Conservation (phyloP, 1,284 basidiomycete genomes). For the Phellopilus nigrolimitatus region DNA sequence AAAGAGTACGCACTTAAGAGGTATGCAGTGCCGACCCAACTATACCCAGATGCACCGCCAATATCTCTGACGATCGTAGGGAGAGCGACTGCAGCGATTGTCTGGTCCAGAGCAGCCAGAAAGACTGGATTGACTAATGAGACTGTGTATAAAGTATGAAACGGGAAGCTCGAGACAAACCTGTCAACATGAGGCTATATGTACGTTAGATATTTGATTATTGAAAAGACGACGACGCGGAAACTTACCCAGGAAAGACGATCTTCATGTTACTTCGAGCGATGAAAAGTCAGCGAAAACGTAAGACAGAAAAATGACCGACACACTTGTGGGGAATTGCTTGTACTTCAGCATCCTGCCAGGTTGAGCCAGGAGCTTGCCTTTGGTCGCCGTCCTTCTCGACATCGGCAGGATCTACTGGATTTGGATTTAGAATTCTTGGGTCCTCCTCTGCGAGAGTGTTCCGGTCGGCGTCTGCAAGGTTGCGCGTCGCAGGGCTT, state of each 20-base stretch:
- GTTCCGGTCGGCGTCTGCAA: constrained; percentile 7
- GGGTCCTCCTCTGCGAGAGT: constrained; percentile 15
- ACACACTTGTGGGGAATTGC: constrained; percentile 20
- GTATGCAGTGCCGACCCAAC: constrained; percentile 30
- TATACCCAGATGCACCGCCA: constrained; percentile 29
- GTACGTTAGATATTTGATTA: background rate
- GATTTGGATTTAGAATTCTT: constrained; percentile 1
- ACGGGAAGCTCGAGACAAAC: background rate
- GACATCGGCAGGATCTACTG: constrained; percentile 4
- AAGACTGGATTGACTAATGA: constrained; percentile 23
- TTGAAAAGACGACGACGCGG: background rate
- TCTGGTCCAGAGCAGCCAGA: constrained; percentile 34
- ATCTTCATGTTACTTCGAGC: constrained; percentile 19
- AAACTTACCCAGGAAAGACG: constrained; percentile 20
- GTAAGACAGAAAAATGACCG: background rate
- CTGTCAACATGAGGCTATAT: constrained; percentile 20
- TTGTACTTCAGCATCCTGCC: constrained; percentile 16
- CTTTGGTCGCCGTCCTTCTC: constrained; percentile 11
- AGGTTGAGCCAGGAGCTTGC: constrained; percentile 10
- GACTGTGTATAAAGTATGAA: background rate
- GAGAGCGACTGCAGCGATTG: constrained; percentile 30
- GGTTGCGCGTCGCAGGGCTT: background rate
- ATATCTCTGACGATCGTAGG: constrained; percentile 30
- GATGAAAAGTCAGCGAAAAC: background rate
- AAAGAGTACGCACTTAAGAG: constrained; percentile 31